Percentiles rank a stretch among this genome's conserved stretches.
Evolutionary conservation across 2,329 filamentous ascomycete genomes (phyloP).

Genomic region (Colletotrichum sp.): DNA sequence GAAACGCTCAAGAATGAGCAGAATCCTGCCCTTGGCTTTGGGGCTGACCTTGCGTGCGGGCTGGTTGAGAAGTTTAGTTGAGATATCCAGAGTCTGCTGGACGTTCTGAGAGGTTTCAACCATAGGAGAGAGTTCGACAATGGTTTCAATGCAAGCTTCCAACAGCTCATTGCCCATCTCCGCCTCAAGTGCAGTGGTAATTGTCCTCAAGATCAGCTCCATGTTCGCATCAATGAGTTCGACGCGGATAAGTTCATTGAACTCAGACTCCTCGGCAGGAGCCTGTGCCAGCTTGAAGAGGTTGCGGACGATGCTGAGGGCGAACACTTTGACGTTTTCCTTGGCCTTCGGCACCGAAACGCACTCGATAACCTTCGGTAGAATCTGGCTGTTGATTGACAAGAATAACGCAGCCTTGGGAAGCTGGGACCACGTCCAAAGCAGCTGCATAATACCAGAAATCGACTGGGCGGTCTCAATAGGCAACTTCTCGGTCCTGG

Average conservation of each 20-base stretch:
- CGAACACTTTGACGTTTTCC: slow-evolving; percentile 84
- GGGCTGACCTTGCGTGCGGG: slow-evolving; percentile 84
- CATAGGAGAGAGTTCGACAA: slow-evolving; percentile 77
- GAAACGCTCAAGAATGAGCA: slow-evolving; percentile 83
- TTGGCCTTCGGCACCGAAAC: slow-evolving; percentile 77
- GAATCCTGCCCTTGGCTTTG: slow-evolving; percentile 79
- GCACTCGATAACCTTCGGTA: slow-evolving; percentile 75
- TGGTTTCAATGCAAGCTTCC: slow-evolving; percentile 77
- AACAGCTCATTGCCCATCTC: slow-evolving; percentile 75
- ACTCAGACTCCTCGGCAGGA: slow-evolving; percentile 59
- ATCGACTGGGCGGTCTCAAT: slow-evolving; percentile 88
- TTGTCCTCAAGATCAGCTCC: slow-evolving; percentile 67
- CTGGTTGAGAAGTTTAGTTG: slow-evolving; percentile 81
- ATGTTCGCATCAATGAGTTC: slow-evolving; percentile 63
- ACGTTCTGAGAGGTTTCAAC: slow-evolving; percentile 73
- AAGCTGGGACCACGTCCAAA: slow-evolving; percentile 80
- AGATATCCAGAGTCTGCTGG: slow-evolving; percentile 79
- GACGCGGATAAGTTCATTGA: slow-evolving; percentile 57
- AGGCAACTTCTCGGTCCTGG: slow-evolving; percentile 78
- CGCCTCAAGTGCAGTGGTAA: slow-evolving; percentile 70
- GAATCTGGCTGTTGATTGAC: slow-evolving; percentile 62
- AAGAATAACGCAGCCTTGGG: slow-evolving; percentile 73
- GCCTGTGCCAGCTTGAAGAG: slow-evolving; percentile 67
- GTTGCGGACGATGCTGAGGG: slow-evolving; percentile 76
- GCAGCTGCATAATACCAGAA: slow-evolving; percentile 80